A percentile compares a stretch with the other conserved stretches of the same genome.
These are phyloP conservation scores for Phlebiopsis gigantea DNA, from an alignment of 768 basidiomycete species.

Conservation along the genomic window DNA sequence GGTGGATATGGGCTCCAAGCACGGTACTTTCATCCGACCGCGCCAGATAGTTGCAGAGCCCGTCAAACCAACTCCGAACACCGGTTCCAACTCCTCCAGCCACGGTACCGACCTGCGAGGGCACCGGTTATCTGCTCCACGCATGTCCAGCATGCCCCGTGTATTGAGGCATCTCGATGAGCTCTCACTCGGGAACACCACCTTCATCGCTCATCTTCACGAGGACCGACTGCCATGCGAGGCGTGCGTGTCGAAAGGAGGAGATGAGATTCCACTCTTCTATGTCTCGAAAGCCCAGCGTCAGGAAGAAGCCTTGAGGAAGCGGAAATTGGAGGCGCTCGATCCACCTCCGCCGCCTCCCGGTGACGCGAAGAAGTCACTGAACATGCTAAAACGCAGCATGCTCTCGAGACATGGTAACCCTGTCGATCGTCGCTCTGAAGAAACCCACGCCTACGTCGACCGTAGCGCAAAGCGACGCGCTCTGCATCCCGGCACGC, in stretches of 20 bases:
- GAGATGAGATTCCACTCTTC: conserved; percentile 60
- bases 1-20: conserved; percentile 83
- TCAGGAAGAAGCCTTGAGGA: conserved; percentile 16
- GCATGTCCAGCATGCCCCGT: conserved; percentile 65
- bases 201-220: conserved; percentile 69
- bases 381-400: conserved; percentile 58
- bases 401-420: conserved; percentile 47
- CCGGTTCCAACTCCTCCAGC: neutral
- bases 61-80: neutral
- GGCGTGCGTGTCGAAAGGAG: conserved; percentile 47
- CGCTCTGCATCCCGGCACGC: conserved; percentile 47
- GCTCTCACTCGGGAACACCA: conserved; percentile 65
- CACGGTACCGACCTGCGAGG: conserved; percentile 22
- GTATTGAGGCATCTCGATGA: conserved; percentile 58
- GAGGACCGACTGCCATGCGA: conserved; percentile 53
- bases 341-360: conserved; percentile 3
- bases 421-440: neutral
- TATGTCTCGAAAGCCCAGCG: conserved; percentile 20
- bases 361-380: conserved; percentile 57
- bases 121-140: conserved; percentile 55
- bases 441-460: conserved; percentile 34
- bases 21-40: conserved; percentile 65
- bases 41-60: neutral
- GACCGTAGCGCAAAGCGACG: conserved; percentile 73
- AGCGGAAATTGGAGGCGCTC: conserved; percentile 19